A percentile compares a stretch with the other conserved stretches of the same genome.
Evolutionary conservation across 768 basidiomycete genomes (phyloP).

Genomic region (Solioccasus polychromus): DNA sequence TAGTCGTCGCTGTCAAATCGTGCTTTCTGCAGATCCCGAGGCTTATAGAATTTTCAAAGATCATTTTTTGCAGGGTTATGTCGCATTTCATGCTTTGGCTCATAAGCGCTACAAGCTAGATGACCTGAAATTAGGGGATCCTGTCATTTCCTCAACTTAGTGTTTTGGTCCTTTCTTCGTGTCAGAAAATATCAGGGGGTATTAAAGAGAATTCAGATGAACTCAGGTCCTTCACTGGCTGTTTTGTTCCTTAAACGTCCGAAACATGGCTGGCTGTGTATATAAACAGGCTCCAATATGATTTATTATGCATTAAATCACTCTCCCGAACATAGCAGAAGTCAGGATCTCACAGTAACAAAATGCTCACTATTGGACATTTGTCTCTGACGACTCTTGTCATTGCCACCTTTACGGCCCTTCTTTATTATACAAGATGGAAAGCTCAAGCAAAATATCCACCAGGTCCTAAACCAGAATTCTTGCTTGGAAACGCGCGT

Average conservation of each 20-base stretch:
- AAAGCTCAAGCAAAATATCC: not conserved
- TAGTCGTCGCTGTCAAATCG: slow-evolving; percentile 1
- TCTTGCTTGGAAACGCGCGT: slow-evolving; percentile 3
- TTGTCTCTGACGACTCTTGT: not conserved
- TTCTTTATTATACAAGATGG: not conserved
- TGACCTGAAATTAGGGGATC: not conserved
- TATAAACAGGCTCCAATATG: too few relatives aligned
- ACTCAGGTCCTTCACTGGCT: too few relatives aligned
- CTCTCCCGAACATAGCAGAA: too few relatives aligned
- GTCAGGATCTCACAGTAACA: too few relatives aligned
- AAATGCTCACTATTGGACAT: not conserved
- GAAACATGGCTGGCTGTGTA: too few relatives aligned
- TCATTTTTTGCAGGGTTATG: slow-evolving; percentile 5
- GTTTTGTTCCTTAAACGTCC: too few relatives aligned
- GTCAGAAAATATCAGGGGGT: too few relatives aligned
- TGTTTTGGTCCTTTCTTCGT: too few relatives aligned
- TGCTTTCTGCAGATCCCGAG: not conserved
- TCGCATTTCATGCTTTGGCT: slow-evolving; percentile 4
- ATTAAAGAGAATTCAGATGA: too few relatives aligned
- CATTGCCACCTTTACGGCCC: not conserved
- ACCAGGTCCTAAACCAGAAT: slow-evolving; percentile 5
- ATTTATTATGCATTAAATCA: too few relatives aligned
- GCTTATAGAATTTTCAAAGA: not conserved
- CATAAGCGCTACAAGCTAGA: slow-evolving; percentile 6
- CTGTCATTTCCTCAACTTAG: not conserved